Evolutionary conservation across 2,329 filamentous ascomycete genomes (phyloP), one percentile per base, ranked within the genome.

Genomic region (Trichophyton rubrum): DNA sequence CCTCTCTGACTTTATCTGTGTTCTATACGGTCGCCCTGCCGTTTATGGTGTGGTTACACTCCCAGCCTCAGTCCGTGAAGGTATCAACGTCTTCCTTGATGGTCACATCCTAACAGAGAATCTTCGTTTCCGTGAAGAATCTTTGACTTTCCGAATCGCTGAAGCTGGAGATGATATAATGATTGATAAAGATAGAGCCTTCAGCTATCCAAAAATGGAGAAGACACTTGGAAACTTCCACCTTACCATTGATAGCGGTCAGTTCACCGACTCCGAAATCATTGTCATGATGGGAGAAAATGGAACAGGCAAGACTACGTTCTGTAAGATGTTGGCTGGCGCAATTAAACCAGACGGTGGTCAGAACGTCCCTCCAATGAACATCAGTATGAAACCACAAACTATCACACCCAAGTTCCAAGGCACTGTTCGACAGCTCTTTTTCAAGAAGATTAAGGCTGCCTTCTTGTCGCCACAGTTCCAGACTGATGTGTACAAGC

Each of bases 251-350:
- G 88, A 97, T 55, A 61, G 82, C 24, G 93, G 95, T 67, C 81
- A 86, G 63, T 99, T 99, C 73, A 97, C 93, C 20, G 92, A 99
- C 74, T 99, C 93, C 0, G 93, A 99, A 73, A 99, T 99, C 68
- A 85, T 99, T 61, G 93, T 99, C 75, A 95, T 99, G 90, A 97
- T 99, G 93, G 93, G 93, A 67, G 92, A 97, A 80, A 99, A 99
- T 77, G 93, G 93, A 77, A 99, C 95, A 40, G 95, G 95, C 74
- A 96, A 99, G 82, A 99, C 93, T 1, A 99, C 93, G 3, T 99
- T 99, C 82, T 97, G 92, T 81, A 90, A 87, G 72, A 87, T 99
- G 78, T 82, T 99, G 66, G 93, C 93, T 61, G 95, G 95, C 72
- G 89, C 88, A 43, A 82, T 95, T 68, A 92, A 96, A 78, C 93